phyloP scores from a whole-genome alignment of 192 early-diverging fungal species.

The Geranomyces michiganensis region DNA sequence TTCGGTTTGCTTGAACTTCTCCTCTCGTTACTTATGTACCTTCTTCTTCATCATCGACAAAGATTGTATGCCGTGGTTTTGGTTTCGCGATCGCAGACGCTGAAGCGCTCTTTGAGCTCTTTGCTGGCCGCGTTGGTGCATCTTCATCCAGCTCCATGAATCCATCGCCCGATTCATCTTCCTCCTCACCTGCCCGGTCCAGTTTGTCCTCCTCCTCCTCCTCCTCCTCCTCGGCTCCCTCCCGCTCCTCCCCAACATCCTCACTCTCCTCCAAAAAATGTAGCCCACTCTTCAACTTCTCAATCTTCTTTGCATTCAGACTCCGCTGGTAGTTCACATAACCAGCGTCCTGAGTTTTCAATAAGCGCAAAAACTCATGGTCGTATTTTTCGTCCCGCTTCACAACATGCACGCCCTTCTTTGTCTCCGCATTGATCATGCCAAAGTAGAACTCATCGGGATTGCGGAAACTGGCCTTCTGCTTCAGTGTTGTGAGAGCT shows the following conservation, averaged over 20 bases:
- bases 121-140: not conserved
- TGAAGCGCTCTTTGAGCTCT: not conserved
- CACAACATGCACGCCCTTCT: conserved; percentile 79
- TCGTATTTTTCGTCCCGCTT: conserved; percentile 70
- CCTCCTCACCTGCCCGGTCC: conserved; percentile 22
- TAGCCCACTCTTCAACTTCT: conserved; percentile 69
- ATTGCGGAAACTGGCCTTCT: conserved; percentile 86
- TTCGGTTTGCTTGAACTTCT: not conserved
- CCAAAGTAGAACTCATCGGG: conserved; percentile 99
- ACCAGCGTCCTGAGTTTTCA: conserved; percentile 92
- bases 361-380: conserved; percentile 73
- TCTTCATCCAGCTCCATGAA: conserved; percentile 11
- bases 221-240: conserved; percentile 24
- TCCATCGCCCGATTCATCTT: not conserved
- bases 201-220: not conserved
- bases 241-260: conserved; percentile 31
- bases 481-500: conserved; percentile 77
- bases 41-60: conserved; percentile 54
- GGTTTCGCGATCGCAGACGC: conserved; percentile 3
- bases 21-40: conserved; percentile 23
- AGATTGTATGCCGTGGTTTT: conserved; percentile 44
- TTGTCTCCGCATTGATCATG: conserved; percentile 88
- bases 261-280: conserved; percentile 65
- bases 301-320: conserved; percentile 78
- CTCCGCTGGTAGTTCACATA: conserved; percentile 83